Conservation (phyloP, 768 basidiomycete genomes). For the Boletellus ananas region DNA sequence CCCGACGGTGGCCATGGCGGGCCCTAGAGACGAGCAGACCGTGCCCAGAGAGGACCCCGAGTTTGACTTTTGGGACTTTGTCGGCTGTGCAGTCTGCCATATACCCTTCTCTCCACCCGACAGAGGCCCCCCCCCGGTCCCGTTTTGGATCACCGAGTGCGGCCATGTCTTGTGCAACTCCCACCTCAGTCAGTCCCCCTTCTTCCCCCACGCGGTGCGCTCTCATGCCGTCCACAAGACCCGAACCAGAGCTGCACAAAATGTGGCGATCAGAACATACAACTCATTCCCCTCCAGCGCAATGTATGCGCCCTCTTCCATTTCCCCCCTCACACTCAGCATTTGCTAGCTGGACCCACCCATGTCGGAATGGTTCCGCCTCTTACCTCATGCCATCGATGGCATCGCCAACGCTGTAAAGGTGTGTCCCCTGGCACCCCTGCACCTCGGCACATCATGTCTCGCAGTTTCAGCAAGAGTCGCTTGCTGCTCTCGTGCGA, state of each 20-base stretch:
- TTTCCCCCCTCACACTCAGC: background rate
- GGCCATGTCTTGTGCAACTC: conserved; percentile 83
- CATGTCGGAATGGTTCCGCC: conserved; percentile 79
- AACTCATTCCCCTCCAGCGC: conserved; percentile 67
- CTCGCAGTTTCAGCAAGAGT: conserved; percentile 73
- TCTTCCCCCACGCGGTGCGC: background rate
- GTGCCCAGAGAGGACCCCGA: conserved; percentile 17
- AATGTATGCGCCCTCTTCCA: conserved; percentile 45
- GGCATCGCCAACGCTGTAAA: conserved; percentile 62
- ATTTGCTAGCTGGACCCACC: conserved; percentile 67
- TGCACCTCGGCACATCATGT: background rate
- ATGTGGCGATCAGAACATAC: conserved; percentile 61
- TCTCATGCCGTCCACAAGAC: conserved; percentile 38
- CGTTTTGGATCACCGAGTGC: conserved; percentile 89
- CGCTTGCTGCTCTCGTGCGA: conserved; percentile 63
- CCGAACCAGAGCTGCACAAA: conserved; percentile 70
- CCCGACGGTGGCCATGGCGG: conserved; percentile 7
- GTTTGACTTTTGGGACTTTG: conserved; percentile 79
- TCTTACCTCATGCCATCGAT: conserved; percentile 60
- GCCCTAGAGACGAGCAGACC: conserved; percentile 4
- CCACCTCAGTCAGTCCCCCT: conserved; percentile 62
- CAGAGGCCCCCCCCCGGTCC: conserved; percentile 51
- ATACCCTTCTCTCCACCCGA: conserved; percentile 56
- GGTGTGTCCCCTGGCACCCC: conserved; percentile 35
- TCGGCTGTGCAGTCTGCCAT: conserved; percentile 66